These are phyloP conservation scores for Backusella morwellensis DNA, from an alignment of 192 early-diverging fungal species.

Conservation along the genomic window DNA sequence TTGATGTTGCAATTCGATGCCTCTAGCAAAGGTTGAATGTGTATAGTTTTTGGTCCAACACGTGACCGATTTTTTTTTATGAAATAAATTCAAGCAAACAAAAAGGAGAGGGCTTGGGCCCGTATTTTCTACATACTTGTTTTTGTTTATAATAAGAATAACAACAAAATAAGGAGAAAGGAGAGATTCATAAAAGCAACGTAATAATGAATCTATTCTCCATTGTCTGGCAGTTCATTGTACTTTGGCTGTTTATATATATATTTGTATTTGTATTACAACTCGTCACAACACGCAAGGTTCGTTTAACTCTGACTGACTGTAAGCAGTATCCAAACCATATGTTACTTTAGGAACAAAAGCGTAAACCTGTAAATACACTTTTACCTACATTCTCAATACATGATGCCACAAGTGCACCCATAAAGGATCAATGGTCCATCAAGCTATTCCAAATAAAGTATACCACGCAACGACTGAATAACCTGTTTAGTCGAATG, in stretches of 20 bases:
- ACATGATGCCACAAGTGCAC: not conserved
- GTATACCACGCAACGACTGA: slow-evolving; percentile 47
- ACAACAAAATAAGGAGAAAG: not conserved
- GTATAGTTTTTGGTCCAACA: no score
- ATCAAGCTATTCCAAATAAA: slow-evolving; percentile 49
- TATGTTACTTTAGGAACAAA: not conserved
- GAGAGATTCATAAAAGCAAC: not conserved
- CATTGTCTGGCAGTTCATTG: slow-evolving; percentile 23
- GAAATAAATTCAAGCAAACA: not conserved
- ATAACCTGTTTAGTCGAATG: slow-evolving; percentile 40
- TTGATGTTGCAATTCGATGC: not conserved
- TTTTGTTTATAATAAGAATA: not conserved
- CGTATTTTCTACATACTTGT: not conserved
- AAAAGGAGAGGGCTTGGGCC: no score
- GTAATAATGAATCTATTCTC: slow-evolving; percentile 24
- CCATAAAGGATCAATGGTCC: slow-evolving; percentile 12
- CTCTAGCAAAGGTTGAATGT: not conserved
- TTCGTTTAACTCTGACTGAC: not conserved
- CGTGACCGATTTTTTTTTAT: not conserved
- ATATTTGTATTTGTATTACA: slow-evolving; percentile 13
- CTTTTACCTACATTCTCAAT: slow-evolving; percentile 24
- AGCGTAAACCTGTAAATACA: not conserved
- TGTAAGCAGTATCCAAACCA: not conserved
- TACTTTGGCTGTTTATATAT: slow-evolving; percentile 31
- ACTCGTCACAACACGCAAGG: slow-evolving; percentile 8